Percentiles rank a stretch among this genome's conserved stretches.
phyloP scores from a whole-genome alignment of 1,284 basidiomycete genomes.

The Leccinum subrobustum region DNA sequence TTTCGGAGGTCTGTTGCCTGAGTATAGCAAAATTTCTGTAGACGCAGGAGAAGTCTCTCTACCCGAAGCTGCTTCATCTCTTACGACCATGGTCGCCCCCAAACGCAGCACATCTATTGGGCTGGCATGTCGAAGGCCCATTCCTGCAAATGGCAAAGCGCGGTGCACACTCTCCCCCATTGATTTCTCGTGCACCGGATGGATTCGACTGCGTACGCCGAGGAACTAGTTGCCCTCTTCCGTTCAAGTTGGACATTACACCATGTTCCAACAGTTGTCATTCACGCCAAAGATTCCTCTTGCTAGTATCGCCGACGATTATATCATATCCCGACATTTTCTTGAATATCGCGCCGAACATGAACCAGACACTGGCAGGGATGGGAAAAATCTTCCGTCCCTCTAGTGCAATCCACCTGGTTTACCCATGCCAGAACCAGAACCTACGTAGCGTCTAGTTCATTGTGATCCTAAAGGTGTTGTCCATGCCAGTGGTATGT shows the following conservation, averaged over 20 bases:
- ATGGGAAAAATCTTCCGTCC: constrained; percentile 49
- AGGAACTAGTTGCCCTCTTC: constrained; percentile 71
- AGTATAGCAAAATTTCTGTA: constrained; percentile 26
- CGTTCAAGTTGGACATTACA: constrained; percentile 75
- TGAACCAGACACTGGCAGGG: constrained; percentile 53
- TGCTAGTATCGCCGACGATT: constrained; percentile 83
- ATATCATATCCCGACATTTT: constrained; percentile 78
- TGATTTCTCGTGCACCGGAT: constrained; percentile 60
- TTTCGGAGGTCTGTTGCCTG: not conserved
- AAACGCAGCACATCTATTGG: constrained; percentile 68
- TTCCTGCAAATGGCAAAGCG: constrained; percentile 80
- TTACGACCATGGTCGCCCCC: constrained; percentile 62
- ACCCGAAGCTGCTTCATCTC: constrained; percentile 63
- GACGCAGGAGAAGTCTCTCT: constrained; percentile 74
- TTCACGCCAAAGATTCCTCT: constrained; percentile 83
- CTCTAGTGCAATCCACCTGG: constrained; percentile 76
- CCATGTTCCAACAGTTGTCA: constrained; percentile 82
- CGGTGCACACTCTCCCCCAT: constrained; percentile 75
- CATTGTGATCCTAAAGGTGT: constrained; percentile 78
- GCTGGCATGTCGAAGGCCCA: constrained; percentile 90
- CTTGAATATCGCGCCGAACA: constrained; percentile 36
- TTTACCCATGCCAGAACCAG: constrained; percentile 63
- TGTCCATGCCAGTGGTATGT: constrained; percentile 59
- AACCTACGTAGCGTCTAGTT: constrained; percentile 70
- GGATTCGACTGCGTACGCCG: constrained; percentile 40